Evolutionary conservation across 495 filamentous ascomycete genomes (phyloP), one percentile per base, ranked within the genome.

Genomic region (Neurospora sp.): DNA sequence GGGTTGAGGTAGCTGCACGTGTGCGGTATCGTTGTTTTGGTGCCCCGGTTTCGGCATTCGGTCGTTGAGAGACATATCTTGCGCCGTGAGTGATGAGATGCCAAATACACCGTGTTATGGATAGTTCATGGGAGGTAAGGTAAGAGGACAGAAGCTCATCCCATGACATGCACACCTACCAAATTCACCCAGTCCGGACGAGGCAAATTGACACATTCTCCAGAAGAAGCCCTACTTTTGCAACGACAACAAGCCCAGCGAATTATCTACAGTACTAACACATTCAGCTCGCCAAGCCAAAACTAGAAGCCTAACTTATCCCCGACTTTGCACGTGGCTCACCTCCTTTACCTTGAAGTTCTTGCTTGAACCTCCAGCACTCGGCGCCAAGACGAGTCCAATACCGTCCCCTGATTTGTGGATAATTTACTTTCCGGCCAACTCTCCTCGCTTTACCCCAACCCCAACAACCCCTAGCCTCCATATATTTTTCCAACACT

Each of bases 1-100:
- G 38, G 81, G 82, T 3, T 79, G 35, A 11, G 75, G 3, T 1
- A 82, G 69, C 77, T 66, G 53, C 3, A 18, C 3, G 22, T 66
- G 53, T 35, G 53, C 27, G 1, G 12, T 0, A 79, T 81, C 39
- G 18, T 74, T 3, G 12, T 48, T 0, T 6, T 72, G 70, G 37
- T 38, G 41, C n/a, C 12, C 4, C 20, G 1, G 35, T 6, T 42
- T 14, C 31, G 66, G 16, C 38, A 18, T 35, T 68, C 46, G 22
- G 44, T 40, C 40, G 1, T 14, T 39, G 72, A 48, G 37, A 76
- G 40, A 14, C 22, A 70, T 70, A 12, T 71, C 18, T 71, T 42
- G 37, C 35, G 20, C 3, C 11, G 12, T 35, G 53, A 27, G 3
- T 0, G 5, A 53, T 6, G 20, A 53, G 12, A 31, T 31, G 2